Percentiles rank a stretch among this genome's conserved stretches.
Evolutionary conservation across 306 rosid genomes (phyloP).

Genomic region (Comarum palustre): DNA sequence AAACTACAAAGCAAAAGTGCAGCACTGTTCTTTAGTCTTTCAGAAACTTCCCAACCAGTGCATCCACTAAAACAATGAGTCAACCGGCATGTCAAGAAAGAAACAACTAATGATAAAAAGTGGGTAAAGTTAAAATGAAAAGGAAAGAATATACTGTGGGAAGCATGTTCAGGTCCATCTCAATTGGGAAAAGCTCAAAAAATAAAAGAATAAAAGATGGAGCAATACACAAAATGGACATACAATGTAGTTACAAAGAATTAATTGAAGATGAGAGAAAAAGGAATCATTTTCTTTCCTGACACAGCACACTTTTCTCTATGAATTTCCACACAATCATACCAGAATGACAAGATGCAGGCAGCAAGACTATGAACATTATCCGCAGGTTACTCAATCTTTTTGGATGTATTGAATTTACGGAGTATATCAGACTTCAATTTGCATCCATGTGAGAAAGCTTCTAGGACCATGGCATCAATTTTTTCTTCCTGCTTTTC

Average conservation of each 20-base stretch:
- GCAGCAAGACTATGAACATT: not conserved
- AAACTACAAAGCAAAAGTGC: not conserved
- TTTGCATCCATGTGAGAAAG: slow-evolving; percentile 50
- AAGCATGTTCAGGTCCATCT: not conserved
- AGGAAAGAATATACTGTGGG: not conserved
- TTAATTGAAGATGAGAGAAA: no score
- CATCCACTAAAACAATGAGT: not conserved
- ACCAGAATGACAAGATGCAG: not conserved
- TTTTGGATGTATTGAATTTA: slow-evolving; percentile 52
- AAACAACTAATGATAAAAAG: not conserved
- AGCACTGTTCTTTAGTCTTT: slow-evolving; percentile 5
- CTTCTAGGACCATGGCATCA: slow-evolving; percentile 46
- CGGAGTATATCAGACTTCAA: slow-evolving; percentile 47
- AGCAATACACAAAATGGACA: not conserved
- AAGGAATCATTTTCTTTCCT: not conserved
- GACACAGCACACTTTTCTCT: not conserved
- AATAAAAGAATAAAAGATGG: not conserved
- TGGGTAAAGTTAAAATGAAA: not conserved
- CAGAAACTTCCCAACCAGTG: not conserved
- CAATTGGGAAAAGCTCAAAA: not conserved
- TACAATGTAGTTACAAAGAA: not conserved
- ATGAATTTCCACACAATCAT: not conserved
- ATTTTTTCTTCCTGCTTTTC: slow-evolving; percentile 80
- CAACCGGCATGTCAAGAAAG: not conserved
- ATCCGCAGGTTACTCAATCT: slow-evolving; percentile 40